phyloP scores from a whole-genome alignment of 108 stramenopile species.

The Fragilariopsis cylindrus region DNA sequence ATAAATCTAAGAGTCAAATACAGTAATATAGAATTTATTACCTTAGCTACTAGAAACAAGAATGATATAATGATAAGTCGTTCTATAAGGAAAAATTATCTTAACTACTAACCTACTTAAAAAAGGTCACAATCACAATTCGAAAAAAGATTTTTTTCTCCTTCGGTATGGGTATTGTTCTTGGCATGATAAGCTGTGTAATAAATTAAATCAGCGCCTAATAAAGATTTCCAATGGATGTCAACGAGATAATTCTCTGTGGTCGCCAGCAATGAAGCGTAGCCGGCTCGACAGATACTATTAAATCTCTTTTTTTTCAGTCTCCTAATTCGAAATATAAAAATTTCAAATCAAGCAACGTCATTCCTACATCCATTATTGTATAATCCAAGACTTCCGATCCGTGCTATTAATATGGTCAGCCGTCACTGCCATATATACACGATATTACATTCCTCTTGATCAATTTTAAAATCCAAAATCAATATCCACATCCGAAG shows the following conservation, averaged over 20 bases:
- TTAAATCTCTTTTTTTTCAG: constrained; percentile 28
- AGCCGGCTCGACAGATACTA: constrained; percentile 35
- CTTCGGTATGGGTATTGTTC: too few relatives aligned
- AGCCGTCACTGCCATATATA: constrained; percentile 24
- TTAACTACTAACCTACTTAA: too few relatives aligned
- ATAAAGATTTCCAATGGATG: constrained; percentile 19
- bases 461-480: not conserved
- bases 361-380: constrained; percentile 26
- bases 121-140: too few relatives aligned
- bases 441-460: constrained; percentile 8
- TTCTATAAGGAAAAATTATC: too few relatives aligned
- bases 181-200: too few relatives aligned
- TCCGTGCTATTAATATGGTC: not conserved
- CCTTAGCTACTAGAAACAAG: too few relatives aligned
- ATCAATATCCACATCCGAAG: not conserved
- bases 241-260: constrained; percentile 31
- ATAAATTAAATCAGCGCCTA: constrained; percentile 1
- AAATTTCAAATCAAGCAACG: constrained; percentile 16
- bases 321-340: constrained; percentile 8
- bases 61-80: too few relatives aligned
- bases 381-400: constrained; percentile 8
- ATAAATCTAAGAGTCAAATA: too few relatives aligned
- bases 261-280: constrained; percentile 30
- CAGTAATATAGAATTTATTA: too few relatives aligned
- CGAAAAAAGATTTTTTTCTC: too few relatives aligned